Base-by-base conservation (phyloP, 345 rosid genomes). In the Rhizophora apiculata region DNA sequence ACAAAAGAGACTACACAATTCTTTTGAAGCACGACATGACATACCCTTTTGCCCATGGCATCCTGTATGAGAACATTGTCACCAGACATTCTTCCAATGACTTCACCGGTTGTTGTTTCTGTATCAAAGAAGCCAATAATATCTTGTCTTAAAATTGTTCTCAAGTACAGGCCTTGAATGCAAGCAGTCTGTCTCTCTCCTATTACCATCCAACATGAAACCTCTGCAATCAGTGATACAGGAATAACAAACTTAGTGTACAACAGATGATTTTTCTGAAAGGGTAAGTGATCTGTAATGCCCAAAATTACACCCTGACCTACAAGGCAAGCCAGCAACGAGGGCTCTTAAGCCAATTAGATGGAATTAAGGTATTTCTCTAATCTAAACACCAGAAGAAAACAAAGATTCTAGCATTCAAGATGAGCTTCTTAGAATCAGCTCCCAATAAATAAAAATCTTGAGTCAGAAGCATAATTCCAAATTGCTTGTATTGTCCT, bases 41-140 rank as follows among this genome's bases (percentile, higher is more conserved):
- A 9, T 27, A 88, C 96, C 93, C 90, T 93, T 71, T 90, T 97
- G n/a, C 98, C 97, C 89, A 93, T 86, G 37, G 98, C 98, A 0
- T 93, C 96, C 80, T 93, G 96, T 76, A 93, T 87, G 70, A 90
- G 85, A 65, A 93, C 82, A 6, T 97, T 93, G 68, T 93, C 98
- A 18, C 97, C 97, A 0, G 97, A 90, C 97, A 93, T 90, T 70
- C 98, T 86, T 58, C 93, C 96, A 52, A 93, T 81, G 59, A 93
- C 86, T 73, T 93, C 98, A 56, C 98, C 98, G 0, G 97, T 89
- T 19, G 82, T 82, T 19, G 97, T 89, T 64, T 93, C 93, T 2
- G 91, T 87, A 74, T 93, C 98, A 30, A 90, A 93, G 82, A 75
- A 93, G 22, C 83, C 85, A 24, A 24, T 24, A 48, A 93, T 84